Evolutionary conservation across 2,329 filamentous ascomycete genomes (phyloP).

Genomic region (Penicillium italicum): DNA sequence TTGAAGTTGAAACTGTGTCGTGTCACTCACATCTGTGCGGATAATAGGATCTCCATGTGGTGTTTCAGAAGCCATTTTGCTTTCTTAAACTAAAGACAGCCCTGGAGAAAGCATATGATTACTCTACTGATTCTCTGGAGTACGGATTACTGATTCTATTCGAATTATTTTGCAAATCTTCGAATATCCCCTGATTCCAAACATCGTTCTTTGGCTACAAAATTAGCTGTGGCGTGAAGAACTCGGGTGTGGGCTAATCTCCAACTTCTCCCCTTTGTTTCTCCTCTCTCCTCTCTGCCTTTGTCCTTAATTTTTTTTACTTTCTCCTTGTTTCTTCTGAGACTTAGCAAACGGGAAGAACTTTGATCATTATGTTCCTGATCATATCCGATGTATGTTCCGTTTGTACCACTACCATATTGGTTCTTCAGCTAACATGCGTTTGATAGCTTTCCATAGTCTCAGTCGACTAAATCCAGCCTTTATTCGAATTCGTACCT

Average conservation of each 20-base stretch:
- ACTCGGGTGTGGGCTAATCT: neutral
- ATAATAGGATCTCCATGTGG: neutral
- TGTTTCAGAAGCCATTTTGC: neutral
- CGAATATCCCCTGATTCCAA: neutral
- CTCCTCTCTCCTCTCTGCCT: neutral
- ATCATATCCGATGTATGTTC: constrained; percentile 13
- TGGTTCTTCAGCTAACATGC: constrained; percentile 12
- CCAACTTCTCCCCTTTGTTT: neutral
- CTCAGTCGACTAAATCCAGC: constrained; percentile 15
- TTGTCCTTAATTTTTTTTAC: neutral
- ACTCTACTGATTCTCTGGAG: too few species aligned
- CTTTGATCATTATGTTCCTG: constrained; percentile 19
- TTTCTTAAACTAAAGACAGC: too few species aligned
- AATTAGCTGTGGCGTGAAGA: neutral
- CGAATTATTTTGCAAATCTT: too few species aligned
- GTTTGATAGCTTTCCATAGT: constrained; percentile 18
- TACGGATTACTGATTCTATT: too few species aligned
- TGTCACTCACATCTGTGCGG: neutral
- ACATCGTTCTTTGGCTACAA: neutral
- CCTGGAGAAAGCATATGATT: too few species aligned
- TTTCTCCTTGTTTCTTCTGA: constrained; percentile 5
- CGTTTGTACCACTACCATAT: constrained; percentile 7
- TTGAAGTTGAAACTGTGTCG: neutral
- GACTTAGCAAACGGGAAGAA: constrained; percentile 19
- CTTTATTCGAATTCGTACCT: constrained; percentile 16